Evolutionary conservation across 2,329 filamentous ascomycete species (phyloP), one percentile per base, ranked within the genome.

Genomic region (Verticillium longisporum): DNA sequence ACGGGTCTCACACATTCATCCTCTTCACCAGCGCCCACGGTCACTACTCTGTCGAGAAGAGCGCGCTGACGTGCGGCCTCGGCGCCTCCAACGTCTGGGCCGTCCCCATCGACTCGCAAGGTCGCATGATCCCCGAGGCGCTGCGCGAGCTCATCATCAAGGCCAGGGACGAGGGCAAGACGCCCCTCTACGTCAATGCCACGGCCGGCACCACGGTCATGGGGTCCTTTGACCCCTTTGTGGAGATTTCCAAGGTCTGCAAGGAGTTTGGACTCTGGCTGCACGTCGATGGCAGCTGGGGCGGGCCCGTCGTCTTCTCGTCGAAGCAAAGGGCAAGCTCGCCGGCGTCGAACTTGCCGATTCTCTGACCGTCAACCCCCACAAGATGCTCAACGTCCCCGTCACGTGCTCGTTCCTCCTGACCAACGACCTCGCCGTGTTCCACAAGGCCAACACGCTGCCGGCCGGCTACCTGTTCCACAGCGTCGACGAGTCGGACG

Each of bases 351-450:
- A 92, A 55, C 81, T 88, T 45, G 95, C 93, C 10, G 84, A 97
- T 74, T 91, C 87, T 14, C 79, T 98, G 45, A 91, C 92, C 1
- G 84, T 97, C 60, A 98, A 96, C 74, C 93, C 95, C 61, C 95
- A 99, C 78, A 98, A 98, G 78, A 98, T 98, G 95, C 84, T 98
- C 71, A 91, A 91, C 62, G 90, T 92, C 2, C 94, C 95, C 0
- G 78, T 96, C 50, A 97, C 93, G 0, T 98, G 93, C 77, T 93
- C 89, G 0, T 97, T 96, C 77, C 83, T 99, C 4, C 82, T 99
- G 13, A 88, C 86, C 0, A 83, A 84, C 1, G 93, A 98, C 71
- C 76, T 96, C 70, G 79, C 82, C 61, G 77, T 88, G 31, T 96
- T 98, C 73, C 89, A 95, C 73, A 79, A 77, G 56, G 92, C 92